Base-by-base conservation (phyloP, 2,329 filamentous ascomycete species). In the Aspergillus sp. region DNA sequence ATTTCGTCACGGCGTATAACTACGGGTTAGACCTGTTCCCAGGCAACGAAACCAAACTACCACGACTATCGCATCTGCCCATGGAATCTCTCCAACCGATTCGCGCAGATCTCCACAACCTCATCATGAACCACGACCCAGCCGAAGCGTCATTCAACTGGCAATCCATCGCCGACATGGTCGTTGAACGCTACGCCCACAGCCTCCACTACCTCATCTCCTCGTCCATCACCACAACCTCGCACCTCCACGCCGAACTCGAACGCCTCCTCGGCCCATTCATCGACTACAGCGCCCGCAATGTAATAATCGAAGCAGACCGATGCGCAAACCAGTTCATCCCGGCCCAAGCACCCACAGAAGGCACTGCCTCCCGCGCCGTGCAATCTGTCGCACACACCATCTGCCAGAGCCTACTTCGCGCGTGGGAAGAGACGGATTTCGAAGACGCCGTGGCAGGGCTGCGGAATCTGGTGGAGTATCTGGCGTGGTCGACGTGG, bases 151-250 rank as follows among this genome's bases (percentile, higher is more conserved):
- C 52, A 3, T 56, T 78, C 27, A 68, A 87, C 53, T 90, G 86
- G 86, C 86, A 89, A 57, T 73, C 67, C 0, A 68, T 85, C 1
- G 73, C 76, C 0, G 86, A 90, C 53, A 74, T 85, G 71, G 68
- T 90, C 4, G 71, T 87, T 4, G 60, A 70, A 5, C 75, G 85
- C 1, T 88, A 85, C 53, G 74, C 75, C 4, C 67, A 76, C 29
- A 70, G 80, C 26, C 64, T 90, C 27, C 55, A 61, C 6, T 64
- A 64, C 35, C 49, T 69, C 9, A 48, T 49, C 1, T 66, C 66
- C 3, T 58, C 53, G 4, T 47, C 54, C 8, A 40, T 64, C 7
- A 28, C 43, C 1, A 57, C 53, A 2, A 34, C 58, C 7, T 40
- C 54, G 33, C 36, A 40, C 3, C 47, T 69, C 31, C 53, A 59